A percentile compares a stretch with the other conserved stretches of the same genome.
These are phyloP conservation scores for Aspergillus flavus DNA, from an alignment of 2,329 filamentous ascomycete species.

Conservation along the genomic window DNA sequence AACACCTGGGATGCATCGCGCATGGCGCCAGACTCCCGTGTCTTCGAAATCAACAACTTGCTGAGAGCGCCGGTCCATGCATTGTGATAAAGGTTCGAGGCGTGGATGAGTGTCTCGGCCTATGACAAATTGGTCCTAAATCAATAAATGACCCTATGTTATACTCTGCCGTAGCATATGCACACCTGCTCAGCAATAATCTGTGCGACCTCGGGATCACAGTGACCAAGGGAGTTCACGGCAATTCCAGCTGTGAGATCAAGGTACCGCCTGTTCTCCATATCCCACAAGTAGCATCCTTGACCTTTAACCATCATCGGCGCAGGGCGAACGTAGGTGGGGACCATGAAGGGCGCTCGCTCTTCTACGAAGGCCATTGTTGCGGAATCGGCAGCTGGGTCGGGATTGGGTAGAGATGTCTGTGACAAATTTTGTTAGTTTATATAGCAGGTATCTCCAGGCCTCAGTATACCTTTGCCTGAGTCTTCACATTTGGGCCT, in stretches of 20 bases:
- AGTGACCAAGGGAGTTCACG: slow-evolving; percentile 90
- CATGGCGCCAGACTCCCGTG: slow-evolving; percentile 78
- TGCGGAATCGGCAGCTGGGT: slow-evolving; percentile 72
- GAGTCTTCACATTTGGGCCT: slow-evolving; percentile 33
- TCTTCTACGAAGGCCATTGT: slow-evolving; percentile 75
- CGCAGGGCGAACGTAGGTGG: slow-evolving; percentile 87
- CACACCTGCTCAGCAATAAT: slow-evolving; percentile 76
- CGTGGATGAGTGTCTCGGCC: slow-evolving; percentile 79
- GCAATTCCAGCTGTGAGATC: slow-evolving; percentile 97
- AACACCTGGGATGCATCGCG: slow-evolving; percentile 79
- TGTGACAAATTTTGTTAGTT: slow-evolving; percentile 25
- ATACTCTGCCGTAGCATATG: not conserved
- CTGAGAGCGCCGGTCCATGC: slow-evolving; percentile 90
- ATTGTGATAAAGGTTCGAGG: slow-evolving; percentile 97
- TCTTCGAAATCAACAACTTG: slow-evolving; percentile 80
- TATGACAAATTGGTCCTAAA: slow-evolving; percentile 20
- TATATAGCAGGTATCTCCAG: not conserved
- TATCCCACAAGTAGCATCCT: slow-evolving; percentile 86
- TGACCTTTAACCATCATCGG: slow-evolving; percentile 88
- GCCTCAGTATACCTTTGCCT: slow-evolving; percentile 25
- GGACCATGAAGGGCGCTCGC: slow-evolving; percentile 86
- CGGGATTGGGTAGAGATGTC: slow-evolving; percentile 65
- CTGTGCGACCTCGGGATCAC: slow-evolving; percentile 74
- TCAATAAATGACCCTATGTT: not conserved
- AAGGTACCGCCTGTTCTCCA: slow-evolving; percentile 85